phyloP scores from a whole-genome alignment of 257 asterid genomes.

The Avicennia marina region DNA sequence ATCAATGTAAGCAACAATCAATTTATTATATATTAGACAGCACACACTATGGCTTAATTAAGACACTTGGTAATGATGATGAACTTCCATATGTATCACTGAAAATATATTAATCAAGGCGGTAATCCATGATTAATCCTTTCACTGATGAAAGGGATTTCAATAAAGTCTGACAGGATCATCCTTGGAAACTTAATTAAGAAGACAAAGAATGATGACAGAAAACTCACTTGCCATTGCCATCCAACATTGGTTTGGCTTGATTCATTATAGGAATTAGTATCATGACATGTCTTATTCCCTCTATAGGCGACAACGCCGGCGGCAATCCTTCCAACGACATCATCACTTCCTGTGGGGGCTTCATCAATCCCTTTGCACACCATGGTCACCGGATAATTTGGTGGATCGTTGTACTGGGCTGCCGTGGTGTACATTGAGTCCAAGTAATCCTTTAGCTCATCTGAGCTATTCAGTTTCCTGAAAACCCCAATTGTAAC shows the following conservation, averaged over 20 bases:
- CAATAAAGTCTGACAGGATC: too few species aligned
- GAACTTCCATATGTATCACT: too few species aligned
- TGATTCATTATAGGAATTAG: background rate
- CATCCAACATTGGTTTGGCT: constrained; percentile 41
- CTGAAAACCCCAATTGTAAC: constrained; percentile 18
- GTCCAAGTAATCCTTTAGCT: constrained; percentile 43
- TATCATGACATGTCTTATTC: constrained; percentile 28
- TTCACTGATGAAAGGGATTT: too few species aligned
- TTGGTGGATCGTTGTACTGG: constrained; percentile 47
- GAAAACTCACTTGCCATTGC: constrained; percentile 62
- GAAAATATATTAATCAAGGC: too few species aligned
- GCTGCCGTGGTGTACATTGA: constrained; percentile 38
- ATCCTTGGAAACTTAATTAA: too few species aligned
- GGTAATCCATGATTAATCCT: too few species aligned
- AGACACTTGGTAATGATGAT: too few species aligned
- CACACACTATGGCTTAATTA: too few species aligned
- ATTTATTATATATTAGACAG: too few species aligned
- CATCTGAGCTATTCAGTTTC: constrained; percentile 24
- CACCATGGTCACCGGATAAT: constrained; percentile 38
- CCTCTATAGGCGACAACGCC: constrained; percentile 39
- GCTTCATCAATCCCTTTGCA: constrained; percentile 56
- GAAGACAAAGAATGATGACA: background rate
- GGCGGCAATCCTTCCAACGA: constrained; percentile 41
- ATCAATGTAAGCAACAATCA: too few species aligned
- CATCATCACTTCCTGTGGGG: constrained; percentile 22